Percentiles rank a stretch among this genome's conserved stretches.
These are phyloP conservation scores for Echites panduratus DNA, from an alignment of 257 asterid genomes.

Conservation along the genomic window DNA sequence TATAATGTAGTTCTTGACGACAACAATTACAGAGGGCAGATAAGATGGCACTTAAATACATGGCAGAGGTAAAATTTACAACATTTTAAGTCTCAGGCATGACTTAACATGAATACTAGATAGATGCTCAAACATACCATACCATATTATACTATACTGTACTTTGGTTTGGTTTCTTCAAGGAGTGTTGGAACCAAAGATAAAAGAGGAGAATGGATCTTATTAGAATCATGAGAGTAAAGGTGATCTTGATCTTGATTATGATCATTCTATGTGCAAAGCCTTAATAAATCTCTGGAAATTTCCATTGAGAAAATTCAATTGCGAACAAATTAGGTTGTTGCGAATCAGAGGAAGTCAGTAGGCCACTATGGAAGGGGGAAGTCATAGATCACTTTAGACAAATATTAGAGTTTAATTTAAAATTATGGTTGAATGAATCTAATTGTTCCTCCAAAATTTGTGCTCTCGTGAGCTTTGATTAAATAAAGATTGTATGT, in stretches of 20 bases:
- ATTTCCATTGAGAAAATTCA: conserved; percentile 40
- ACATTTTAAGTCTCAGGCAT: not conserved
- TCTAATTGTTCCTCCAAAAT: no score
- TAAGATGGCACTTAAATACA: conserved; percentile 55
- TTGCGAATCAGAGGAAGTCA: no score
- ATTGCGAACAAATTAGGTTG: no score
- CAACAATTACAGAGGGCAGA: conserved; percentile 56
- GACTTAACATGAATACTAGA: no score
- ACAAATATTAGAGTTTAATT: no score
- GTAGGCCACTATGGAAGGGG: no score
- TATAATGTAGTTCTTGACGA: conserved; percentile 70
- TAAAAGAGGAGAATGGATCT: no score
- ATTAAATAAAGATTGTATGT: no score
- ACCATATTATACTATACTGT: not conserved
- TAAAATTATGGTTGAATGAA: no score
- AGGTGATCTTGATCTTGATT: conserved; percentile 11
- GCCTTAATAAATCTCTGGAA: conserved; percentile 33
- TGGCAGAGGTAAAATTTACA: conserved; percentile 32
- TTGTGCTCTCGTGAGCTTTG: no score
- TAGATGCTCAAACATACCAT: no score
- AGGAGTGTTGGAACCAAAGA: conserved; percentile 22
- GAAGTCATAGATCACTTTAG: no score
- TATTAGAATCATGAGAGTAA: conserved; percentile 18
- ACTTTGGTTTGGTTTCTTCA: not conserved
- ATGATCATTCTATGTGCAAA: conserved; percentile 32